These are phyloP conservation scores for Cyberlindnera petersonii DNA, from an alignment of 805 yeast species.

Conservation along the genomic window DNA sequence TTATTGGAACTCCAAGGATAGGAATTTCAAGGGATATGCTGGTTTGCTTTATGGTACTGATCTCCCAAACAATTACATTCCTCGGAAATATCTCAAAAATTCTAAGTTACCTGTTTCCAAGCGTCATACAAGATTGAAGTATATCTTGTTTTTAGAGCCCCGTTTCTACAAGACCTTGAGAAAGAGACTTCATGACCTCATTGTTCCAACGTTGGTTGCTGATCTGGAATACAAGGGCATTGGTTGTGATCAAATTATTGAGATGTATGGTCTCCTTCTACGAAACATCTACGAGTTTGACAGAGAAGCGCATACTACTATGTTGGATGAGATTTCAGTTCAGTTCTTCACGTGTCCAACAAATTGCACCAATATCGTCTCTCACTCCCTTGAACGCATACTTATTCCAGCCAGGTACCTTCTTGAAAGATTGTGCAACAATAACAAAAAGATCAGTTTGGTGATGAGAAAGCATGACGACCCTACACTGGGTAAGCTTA, in stretches of 20 bases:
- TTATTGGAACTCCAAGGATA: constrained; percentile 22
- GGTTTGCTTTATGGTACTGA: constrained; percentile 19
- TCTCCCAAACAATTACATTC: constrained; percentile 12
- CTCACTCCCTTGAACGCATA: constrained; percentile 12
- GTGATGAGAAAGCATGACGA: constrained; percentile 31
- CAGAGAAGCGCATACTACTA: constrained; percentile 82
- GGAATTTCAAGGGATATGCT: constrained; percentile 4
- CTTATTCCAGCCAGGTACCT: constrained; percentile 8
- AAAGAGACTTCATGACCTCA: constrained; percentile 40
- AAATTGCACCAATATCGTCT: constrained; percentile 51
- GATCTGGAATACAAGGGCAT: constrained; percentile 42
- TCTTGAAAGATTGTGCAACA: constrained; percentile 4
- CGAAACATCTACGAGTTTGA: constrained; percentile 56
- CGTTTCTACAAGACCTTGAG: constrained; percentile 54
- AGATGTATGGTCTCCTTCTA: constrained; percentile 49
- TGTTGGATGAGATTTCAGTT: constrained; percentile 68
- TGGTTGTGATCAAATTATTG: constrained; percentile 51
- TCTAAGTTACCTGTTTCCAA: constrained; percentile 28
- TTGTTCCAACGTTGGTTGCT: constrained; percentile 55
- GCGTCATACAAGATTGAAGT: constrained; percentile 51
- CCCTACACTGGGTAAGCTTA: constrained; percentile 13
- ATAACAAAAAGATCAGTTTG: constrained; percentile 24
- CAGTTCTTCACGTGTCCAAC: constrained; percentile 91
- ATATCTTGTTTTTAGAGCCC: constrained; percentile 53
- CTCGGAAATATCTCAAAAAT: not conserved